phyloP scores from a whole-genome alignment of 163 green algal species.

The Volvox carteri region DNA sequence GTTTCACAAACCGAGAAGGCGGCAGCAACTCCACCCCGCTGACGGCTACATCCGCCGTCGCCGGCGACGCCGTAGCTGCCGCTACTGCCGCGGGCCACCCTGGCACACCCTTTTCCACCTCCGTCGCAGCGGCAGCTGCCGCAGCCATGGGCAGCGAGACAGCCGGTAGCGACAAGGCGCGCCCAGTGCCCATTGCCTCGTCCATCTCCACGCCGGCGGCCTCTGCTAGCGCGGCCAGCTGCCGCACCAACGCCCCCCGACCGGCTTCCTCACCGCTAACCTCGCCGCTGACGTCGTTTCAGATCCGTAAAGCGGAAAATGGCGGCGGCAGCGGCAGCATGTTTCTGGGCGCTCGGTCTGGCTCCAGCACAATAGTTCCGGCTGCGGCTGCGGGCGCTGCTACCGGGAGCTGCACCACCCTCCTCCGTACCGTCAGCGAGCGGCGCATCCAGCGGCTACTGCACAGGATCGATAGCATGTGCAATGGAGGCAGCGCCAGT shows the following conservation, averaged over 20 bases:
- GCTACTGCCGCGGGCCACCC: background rate
- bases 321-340: background rate
- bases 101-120: background rate
- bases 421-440: slow-evolving; percentile 9
- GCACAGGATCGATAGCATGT: slow-evolving; percentile 44
- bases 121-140: background rate
- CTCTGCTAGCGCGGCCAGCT: too few relatives aligned
- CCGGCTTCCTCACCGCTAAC: too few relatives aligned
- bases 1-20: background rate
- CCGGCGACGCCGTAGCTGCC: too few relatives aligned
- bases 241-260: too few relatives aligned
- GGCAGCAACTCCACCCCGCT: background rate
- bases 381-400: too few relatives aligned
- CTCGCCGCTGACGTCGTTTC: background rate
- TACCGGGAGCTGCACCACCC: background rate
- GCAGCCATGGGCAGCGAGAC: background rate
- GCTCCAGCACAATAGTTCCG: too few relatives aligned
- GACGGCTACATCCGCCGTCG: background rate
- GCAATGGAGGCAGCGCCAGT: slow-evolving; percentile 17
- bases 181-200: background rate
- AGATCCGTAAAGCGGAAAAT: background rate
- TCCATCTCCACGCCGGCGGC: background rate
- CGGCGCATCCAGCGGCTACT: slow-evolving; percentile 47
- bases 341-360: background rate
- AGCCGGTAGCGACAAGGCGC: background rate